Conservation (phyloP, 176 grass and related monocot species). For the Metroxylon sagu region DNA sequence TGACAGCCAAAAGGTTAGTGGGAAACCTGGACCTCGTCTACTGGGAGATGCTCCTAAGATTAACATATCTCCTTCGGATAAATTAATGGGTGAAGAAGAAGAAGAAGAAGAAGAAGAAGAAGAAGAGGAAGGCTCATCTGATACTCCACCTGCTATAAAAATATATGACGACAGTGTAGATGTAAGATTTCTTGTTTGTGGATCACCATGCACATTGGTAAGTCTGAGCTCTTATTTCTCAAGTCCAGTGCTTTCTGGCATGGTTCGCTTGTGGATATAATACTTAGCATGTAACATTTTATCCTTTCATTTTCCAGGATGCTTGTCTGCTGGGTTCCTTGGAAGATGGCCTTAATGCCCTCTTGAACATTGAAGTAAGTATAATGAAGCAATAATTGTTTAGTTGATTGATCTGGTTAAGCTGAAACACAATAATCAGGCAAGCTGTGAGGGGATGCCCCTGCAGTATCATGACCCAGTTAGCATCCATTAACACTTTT, state of each 20-base stretch:
- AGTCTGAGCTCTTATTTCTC: constrained; percentile 6
- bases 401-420: too few species aligned
- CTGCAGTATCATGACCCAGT: too few species aligned
- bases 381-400: not conserved
- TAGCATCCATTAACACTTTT: too few species aligned
- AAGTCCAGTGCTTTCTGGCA: not conserved
- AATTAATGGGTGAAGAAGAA: constrained; percentile 4
- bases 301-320: constrained; percentile 36
- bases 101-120: constrained; percentile 28
- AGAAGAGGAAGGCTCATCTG: constrained; percentile 30
- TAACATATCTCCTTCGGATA: constrained; percentile 22
- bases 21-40: constrained; percentile 39
- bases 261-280: not conserved
- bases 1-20: constrained; percentile 10
- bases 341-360: constrained; percentile 60
- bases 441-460: too few species aligned
- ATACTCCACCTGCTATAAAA: constrained; percentile 36
- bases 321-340: constrained; percentile 46
- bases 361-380: constrained; percentile 68
- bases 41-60: constrained; percentile 64
- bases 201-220: constrained; percentile 44
- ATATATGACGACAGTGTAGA: constrained; percentile 47
- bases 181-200: constrained; percentile 54
- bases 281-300: constrained; percentile 7
- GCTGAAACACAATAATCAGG: too few species aligned